Base-by-base conservation (phyloP, 2,329 filamentous ascomycete genomes). In the Claviceps lovelessii region DNA sequence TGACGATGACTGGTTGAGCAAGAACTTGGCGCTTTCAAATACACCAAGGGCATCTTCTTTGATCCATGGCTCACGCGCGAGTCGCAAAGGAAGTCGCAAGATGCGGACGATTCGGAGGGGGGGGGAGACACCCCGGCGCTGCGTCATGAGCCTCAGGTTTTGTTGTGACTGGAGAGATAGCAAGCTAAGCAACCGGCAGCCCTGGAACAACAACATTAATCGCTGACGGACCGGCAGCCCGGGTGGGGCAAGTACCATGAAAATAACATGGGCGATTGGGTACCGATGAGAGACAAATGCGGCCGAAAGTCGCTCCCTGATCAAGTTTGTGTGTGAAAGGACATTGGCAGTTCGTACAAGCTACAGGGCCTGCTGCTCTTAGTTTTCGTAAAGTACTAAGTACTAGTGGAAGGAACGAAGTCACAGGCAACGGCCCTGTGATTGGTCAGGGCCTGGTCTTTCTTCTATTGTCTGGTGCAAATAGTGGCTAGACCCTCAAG, bases 61-160 rank as follows among this genome's bases (percentile, higher is more conserved):
- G 10, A 29, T 44, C 39, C 53, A 54, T 50, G 53, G 19, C 29
- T 45, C 33, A 45, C n/a, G 52, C 37, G 47, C 53, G 6, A 41
- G 15, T 41, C 39, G 39, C 39, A 33, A 45, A 33, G 3, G 3
- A 35, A 49, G 39, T 54, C 52, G 47, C 47, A 45, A 15, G 6
- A 49, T 52, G 35, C 35, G 54, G 49, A 45, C 35, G 35, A 50
- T 37, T 23, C 23, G 23, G 23, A 23, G 23, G 23, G 23, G 23
- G 23, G n/a, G 47, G n/a, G 41, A 19, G 54, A 28, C 11, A 44
- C 19, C 44, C 54, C 19, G 39, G 53, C 35, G n/a, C 54, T 55
- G 54, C 54, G 42, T 55, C 54, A 52, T 52, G 49, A 52, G 49
- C 49, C 42, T 52, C 49, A 15, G 35, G n/a, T 33, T 33, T 55